Percentiles rank a stretch among this genome's conserved stretches.
Evolutionary conservation across 352 stramenopile genomes (phyloP).

Genomic region (Pythium sukuiense): DNA sequence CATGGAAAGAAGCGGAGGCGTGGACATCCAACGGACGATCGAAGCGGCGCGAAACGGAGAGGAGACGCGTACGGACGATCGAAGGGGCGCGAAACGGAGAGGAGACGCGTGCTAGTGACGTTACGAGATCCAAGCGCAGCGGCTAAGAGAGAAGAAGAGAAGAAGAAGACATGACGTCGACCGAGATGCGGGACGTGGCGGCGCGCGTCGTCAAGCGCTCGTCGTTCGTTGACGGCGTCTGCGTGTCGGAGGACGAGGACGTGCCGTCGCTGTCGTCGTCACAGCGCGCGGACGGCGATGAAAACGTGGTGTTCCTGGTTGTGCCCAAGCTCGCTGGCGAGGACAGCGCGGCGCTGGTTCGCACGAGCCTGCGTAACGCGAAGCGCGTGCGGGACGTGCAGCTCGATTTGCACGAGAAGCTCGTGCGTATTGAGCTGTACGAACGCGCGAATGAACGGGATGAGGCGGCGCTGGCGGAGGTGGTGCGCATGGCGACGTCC

Average conservation of each 20-base stretch:
- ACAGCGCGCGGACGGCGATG: slow-evolving; percentile 45
- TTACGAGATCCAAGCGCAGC: not conserved
- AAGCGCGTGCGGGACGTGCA: slow-evolving; percentile 49
- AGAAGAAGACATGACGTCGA: not conserved
- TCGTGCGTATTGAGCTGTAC: slow-evolving; percentile 62
- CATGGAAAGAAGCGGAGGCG: not conserved
- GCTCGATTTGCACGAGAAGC: slow-evolving; percentile 62
- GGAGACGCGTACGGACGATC: too few species aligned
- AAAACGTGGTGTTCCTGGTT: slow-evolving; percentile 73
- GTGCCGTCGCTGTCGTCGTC: slow-evolving; percentile 75
- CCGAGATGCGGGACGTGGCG: slow-evolving; percentile 21
- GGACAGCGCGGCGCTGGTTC: slow-evolving; percentile 31
- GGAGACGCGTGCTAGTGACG: too few species aligned
- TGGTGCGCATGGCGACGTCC: slow-evolving; percentile 48
- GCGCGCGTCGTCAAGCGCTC: slow-evolving; percentile 3
- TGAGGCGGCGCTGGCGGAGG: slow-evolving; percentile 58
- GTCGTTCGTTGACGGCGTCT: slow-evolving; percentile 45
- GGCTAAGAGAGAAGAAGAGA: not conserved
- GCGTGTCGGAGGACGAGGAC: slow-evolving; percentile 62
- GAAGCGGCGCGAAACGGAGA: not conserved
- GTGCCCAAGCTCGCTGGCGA: slow-evolving; percentile 47
- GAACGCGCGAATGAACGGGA: slow-evolving; percentile 38
- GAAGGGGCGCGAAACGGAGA: not conserved
- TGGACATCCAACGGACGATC: not conserved
- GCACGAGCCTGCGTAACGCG: slow-evolving; percentile 32